Evolutionary conservation across 805 yeast species (phyloP).

Genomic region (Teunomyces tritomae): DNA sequence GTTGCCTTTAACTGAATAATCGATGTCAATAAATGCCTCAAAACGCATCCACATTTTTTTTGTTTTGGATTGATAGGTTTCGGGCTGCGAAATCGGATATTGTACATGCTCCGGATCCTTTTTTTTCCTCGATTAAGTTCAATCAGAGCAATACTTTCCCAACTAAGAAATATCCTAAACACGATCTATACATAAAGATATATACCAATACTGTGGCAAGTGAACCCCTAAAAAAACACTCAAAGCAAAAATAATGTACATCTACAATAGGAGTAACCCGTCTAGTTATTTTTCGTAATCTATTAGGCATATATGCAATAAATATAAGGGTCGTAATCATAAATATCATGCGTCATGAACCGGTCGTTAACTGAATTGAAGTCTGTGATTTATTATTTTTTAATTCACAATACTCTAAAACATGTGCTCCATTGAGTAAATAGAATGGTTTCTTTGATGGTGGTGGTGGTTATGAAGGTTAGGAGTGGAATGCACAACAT

Average conservation of each 20-base stretch:
- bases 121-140: no score
- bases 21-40: no score
- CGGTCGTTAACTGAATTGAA: background rate
- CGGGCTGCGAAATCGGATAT: background rate
- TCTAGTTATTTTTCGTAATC: background rate
- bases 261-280: background rate
- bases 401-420: conserved; percentile 14
- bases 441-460: conserved; percentile 30
- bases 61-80: background rate
- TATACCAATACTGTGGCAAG: no score
- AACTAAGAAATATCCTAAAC: no score
- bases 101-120: no score
- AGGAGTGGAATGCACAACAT: background rate
- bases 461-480: conserved; percentile 8
- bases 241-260: background rate
- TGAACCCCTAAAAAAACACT: no score
- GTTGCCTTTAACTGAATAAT: no score
- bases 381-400: background rate
- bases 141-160: no score
- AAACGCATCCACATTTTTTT: no score
- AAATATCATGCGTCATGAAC: background rate
- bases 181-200: no score
- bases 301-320: conserved; percentile 1
- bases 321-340: conserved; percentile 2
- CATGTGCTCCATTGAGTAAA: conserved; percentile 40